phyloP scores from a whole-genome alignment of 2,329 filamentous ascomycete species.

The Davidsoniella neocaledoniae region DNA sequence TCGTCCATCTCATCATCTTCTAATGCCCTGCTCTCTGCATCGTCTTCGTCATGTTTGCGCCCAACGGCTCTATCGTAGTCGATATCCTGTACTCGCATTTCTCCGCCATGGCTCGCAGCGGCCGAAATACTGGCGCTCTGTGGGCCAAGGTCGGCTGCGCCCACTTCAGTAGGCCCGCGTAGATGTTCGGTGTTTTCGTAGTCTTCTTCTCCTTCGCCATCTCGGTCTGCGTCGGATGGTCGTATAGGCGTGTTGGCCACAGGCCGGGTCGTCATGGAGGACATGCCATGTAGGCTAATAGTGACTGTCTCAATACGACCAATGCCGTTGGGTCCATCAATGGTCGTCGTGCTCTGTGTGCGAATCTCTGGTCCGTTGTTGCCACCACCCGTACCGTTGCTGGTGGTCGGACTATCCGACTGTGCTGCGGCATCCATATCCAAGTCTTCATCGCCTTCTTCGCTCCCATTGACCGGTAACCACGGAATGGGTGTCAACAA shows the following conservation, averaged over 20 bases:
- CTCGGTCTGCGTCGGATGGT: not conserved
- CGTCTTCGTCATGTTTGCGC: conserved; percentile 25
- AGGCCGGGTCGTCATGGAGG: conserved; percentile 25
- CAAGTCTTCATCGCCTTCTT: conserved; percentile 16
- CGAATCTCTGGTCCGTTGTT: conserved; percentile 32
- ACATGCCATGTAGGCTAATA: conserved; percentile 54
- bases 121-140: conserved; percentile 31
- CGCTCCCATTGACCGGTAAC: conserved; percentile 36
- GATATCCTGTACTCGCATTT: conserved; percentile 26
- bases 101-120: conserved; percentile 18
- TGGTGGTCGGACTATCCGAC: not conserved
- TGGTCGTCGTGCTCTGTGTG: conserved; percentile 63
- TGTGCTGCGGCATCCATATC: conserved; percentile 7
- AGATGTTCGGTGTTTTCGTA: conserved; percentile 60
- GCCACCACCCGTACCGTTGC: conserved; percentile 5
- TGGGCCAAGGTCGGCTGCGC: conserved; percentile 71
- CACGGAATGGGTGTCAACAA: conserved; percentile 88
- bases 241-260: conserved; percentile 12
- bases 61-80: conserved; percentile 46
- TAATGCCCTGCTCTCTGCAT: conserved; percentile 14
- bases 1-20: conserved; percentile 19
- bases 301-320: conserved; percentile 69
- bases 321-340: conserved; percentile 63
- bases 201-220: conserved; percentile 15
- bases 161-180: conserved; percentile 69